Percentiles rank a stretch among this genome's conserved stretches.
Evolutionary conservation across 2,329 filamentous ascomycete genomes (phyloP).

Genomic region (Claviceps monticola): DNA sequence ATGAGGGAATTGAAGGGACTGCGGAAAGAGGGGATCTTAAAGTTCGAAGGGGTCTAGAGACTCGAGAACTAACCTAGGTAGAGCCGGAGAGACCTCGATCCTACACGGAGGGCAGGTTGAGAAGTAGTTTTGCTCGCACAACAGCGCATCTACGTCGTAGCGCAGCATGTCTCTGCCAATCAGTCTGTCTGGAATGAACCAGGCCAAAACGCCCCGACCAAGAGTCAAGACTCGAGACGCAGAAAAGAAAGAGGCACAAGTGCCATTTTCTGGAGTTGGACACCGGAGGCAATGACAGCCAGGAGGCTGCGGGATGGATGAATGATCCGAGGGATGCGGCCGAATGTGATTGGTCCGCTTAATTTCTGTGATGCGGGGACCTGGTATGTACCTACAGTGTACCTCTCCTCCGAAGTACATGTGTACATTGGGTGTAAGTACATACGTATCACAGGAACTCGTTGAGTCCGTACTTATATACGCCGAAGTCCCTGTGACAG

Average conservation of each 20-base stretch:
- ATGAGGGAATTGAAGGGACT: neutral
- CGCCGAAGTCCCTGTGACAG: no score
- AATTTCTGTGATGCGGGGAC: neutral
- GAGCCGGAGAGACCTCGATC: neutral
- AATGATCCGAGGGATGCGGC: neutral
- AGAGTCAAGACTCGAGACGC: neutral
- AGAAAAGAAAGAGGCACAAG: no score
- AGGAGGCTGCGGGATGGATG: neutral
- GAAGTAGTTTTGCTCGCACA: neutral
- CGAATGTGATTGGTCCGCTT: neutral
- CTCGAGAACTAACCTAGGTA: neutral
- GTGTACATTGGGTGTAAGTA: no score
- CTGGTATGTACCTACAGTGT: neutral
- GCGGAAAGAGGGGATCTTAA: neutral
- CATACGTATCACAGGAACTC: no score
- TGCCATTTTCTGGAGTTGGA: neutral
- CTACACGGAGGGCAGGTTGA: neutral
- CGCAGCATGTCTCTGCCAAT: neutral
- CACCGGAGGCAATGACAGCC: neutral
- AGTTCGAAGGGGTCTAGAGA: neutral
- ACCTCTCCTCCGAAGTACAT: neutral
- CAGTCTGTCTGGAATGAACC: neutral
- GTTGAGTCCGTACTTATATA: no score
- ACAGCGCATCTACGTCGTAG: neutral
- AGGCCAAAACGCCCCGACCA: neutral